A percentile compares a stretch with the other conserved stretches of the same genome.
phyloP scores from a whole-genome alignment of 495 filamentous ascomycete species.

The Aspergillus egyptiacus region DNA sequence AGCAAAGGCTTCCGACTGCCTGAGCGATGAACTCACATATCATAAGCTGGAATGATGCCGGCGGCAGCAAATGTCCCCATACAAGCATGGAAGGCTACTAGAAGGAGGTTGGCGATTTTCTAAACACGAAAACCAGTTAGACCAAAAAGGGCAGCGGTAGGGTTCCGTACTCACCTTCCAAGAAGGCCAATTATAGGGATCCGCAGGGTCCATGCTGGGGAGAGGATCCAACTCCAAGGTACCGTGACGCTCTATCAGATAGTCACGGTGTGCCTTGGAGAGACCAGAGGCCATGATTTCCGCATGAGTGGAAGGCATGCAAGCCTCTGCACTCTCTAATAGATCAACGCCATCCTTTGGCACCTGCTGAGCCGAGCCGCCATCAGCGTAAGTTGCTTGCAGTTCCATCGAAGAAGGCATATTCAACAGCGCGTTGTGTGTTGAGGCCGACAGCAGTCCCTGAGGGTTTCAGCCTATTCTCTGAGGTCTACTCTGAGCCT shows the following conservation, averaged over 20 bases:
- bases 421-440: background rate
- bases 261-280: slow-evolving; percentile 41
- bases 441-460: background rate
- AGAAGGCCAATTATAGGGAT: slow-evolving; percentile 52
- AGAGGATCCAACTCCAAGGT: slow-evolving; percentile 50
- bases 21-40: slow-evolving; percentile 4
- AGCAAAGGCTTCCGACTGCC: background rate
- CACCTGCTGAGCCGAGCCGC: slow-evolving; percentile 10
- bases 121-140: slow-evolving; percentile 12
- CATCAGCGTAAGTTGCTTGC: slow-evolving; percentile 15
- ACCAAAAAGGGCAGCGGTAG: too few species aligned
- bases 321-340: slow-evolving; percentile 29
- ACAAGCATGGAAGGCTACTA: slow-evolving; percentile 50
- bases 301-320: slow-evolving; percentile 22
- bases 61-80: slow-evolving; percentile 54
- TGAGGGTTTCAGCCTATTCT: background rate
- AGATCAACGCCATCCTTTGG: slow-evolving; percentile 30
- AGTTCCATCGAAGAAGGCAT: slow-evolving; percentile 26
- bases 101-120: slow-evolving; percentile 48
- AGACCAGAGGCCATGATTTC: slow-evolving; percentile 29
- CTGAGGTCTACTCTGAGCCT: background rate
- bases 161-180: slow-evolving; percentile 53
- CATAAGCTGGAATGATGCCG: slow-evolving; percentile 48
- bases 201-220: slow-evolving; percentile 43
- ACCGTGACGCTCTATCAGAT: slow-evolving; percentile 48